Evolutionary conservation across 2,329 filamentous ascomycete genomes (phyloP).

Genomic region (Arachnopeziza araneosa): DNA sequence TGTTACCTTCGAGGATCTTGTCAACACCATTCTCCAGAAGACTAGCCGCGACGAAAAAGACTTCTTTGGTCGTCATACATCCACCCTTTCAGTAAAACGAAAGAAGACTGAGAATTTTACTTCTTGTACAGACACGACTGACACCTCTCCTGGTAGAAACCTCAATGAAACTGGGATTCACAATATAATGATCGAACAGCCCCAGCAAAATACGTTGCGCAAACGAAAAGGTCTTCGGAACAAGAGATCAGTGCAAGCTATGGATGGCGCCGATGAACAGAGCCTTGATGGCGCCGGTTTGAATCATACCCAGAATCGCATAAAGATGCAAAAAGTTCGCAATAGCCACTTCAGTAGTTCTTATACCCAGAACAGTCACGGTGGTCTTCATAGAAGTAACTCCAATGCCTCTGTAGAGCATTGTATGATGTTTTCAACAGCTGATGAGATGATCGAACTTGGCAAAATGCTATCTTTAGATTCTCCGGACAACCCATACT

Average conservation of each 20-base stretch:
- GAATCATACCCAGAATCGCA: neutral
- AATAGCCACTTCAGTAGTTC: constrained; percentile 12
- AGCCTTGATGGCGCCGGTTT: neutral
- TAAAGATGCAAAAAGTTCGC: constrained; percentile 2
- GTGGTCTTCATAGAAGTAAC: constrained; percentile 18
- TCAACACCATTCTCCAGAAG: constrained; percentile 24
- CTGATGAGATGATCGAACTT: neutral
- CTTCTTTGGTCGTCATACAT: constrained; percentile 16
- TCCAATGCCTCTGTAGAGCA: neutral
- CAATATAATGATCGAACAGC: neutral
- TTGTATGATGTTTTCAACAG: neutral
- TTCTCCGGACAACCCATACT: neutral
- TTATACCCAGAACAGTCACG: constrained; percentile 22
- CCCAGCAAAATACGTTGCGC: constrained; percentile 11
- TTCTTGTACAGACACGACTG: neutral
- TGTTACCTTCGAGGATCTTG: constrained; percentile 26
- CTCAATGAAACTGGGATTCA: neutral
- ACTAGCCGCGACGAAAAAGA: constrained; percentile 22
- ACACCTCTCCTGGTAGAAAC: too few species aligned
- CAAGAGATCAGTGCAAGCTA: neutral
- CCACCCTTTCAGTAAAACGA: constrained; percentile 13
- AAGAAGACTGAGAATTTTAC: constrained; percentile 17
- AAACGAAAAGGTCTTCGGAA: constrained; percentile 17
- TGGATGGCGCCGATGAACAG: constrained; percentile 17
- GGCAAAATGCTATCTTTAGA: neutral